Percentiles rank a stretch among this genome's conserved stretches.
Evolutionary conservation across 2,329 filamentous ascomycete genomes (phyloP).

Genomic region (Thelonectria discophora): DNA sequence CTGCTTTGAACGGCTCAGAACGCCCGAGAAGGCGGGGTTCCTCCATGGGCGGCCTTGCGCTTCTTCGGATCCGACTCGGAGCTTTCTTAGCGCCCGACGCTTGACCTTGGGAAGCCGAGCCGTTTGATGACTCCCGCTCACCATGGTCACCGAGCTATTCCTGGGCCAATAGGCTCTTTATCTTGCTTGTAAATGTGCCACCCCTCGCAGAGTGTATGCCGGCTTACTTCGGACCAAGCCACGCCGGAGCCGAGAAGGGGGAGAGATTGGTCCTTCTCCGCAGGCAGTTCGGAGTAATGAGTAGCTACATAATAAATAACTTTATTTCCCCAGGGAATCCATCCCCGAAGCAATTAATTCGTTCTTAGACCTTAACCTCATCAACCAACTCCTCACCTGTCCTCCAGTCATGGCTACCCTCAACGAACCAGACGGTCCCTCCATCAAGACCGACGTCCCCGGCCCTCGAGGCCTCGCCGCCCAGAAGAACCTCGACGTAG

Average conservation of each 20-base stretch:
- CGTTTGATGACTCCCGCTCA: not conserved
- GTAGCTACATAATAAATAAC: not conserved
- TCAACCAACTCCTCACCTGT: not conserved
- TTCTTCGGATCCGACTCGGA: not conserved
- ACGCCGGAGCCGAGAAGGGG: slow-evolving; percentile 5
- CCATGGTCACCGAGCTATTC: not conserved
- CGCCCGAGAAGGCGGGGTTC: too few relatives aligned
- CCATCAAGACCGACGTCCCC: slow-evolving; percentile 15
- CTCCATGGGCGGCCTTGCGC: too few relatives aligned
- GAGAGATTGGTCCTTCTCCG: too few relatives aligned
- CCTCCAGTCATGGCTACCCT: slow-evolving; percentile 5
- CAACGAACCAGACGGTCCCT: slow-evolving; percentile 10
- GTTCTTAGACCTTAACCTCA: too few relatives aligned
- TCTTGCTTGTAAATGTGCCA: not conserved
- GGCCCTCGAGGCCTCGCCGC: slow-evolving; percentile 10
- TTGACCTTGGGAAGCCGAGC: not conserved
- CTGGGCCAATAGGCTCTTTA: too few relatives aligned
- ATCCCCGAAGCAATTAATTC: too few relatives aligned
- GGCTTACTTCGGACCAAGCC: slow-evolving; percentile 18
- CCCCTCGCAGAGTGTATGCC: slow-evolving; percentile 1
- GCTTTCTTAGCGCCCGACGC: not conserved
- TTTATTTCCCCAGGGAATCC: not conserved
- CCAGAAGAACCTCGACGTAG: slow-evolving; percentile 3
- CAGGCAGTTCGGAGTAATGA: too few relatives aligned
- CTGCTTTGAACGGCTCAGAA: not conserved